Conservation (phyloP, 352 stramenopile genomes). For the Peronospora destructor region DNA sequence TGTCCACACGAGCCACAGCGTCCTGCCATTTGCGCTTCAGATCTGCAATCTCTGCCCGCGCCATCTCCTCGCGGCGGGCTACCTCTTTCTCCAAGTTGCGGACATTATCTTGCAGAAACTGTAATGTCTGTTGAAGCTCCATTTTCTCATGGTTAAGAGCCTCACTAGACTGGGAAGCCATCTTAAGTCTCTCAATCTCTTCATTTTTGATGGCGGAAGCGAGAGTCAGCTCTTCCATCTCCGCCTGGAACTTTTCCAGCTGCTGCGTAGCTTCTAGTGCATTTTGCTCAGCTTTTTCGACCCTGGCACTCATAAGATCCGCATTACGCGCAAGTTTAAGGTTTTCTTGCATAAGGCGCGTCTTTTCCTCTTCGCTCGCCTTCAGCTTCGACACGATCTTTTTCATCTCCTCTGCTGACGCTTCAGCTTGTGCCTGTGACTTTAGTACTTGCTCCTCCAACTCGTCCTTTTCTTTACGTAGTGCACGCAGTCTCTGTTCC, state of each 20-base stretch:
- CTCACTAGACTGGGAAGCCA: slow-evolving; percentile 41
- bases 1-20: slow-evolving; percentile 55
- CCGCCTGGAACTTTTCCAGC: slow-evolving; percentile 19
- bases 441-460: slow-evolving; percentile 53
- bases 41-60: slow-evolving; percentile 43
- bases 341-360: slow-evolving; percentile 35
- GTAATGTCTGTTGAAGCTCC: slow-evolving; percentile 55
- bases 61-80: slow-evolving; percentile 50
- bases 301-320: slow-evolving; percentile 23
- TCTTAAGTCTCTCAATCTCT: slow-evolving; percentile 37
- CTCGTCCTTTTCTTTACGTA: slow-evolving; percentile 79
- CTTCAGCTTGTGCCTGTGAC: slow-evolving; percentile 48
- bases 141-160: slow-evolving; percentile 42
- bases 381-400: slow-evolving; percentile 44
- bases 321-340: slow-evolving; percentile 20
- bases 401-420: slow-evolving; percentile 38
- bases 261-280: slow-evolving; percentile 13
- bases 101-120: slow-evolving; percentile 53
- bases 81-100: slow-evolving; percentile 49
- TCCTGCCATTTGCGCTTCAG: slow-evolving; percentile 81
- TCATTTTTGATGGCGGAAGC: slow-evolving; percentile 32
- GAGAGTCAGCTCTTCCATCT: slow-evolving; percentile 26
- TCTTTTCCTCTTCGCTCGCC: slow-evolving; percentile 44
- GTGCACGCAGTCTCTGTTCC: slow-evolving; percentile 53
- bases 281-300: slow-evolving; percentile 30